Evolutionary conservation across 73 alveolate species (phyloP).

Genomic region (Paramecium sonneborni): DNA sequence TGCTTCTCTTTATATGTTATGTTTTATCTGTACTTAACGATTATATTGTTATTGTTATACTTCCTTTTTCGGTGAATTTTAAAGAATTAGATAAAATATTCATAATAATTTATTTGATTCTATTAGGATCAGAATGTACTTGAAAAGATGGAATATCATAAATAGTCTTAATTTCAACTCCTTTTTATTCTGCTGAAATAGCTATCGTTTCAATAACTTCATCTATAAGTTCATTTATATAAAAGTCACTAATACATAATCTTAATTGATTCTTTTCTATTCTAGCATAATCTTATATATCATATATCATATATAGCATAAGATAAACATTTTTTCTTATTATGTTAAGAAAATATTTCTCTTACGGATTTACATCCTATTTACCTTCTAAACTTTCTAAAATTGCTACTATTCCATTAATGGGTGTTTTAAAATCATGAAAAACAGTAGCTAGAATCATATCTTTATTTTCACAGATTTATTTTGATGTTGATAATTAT

Average conservation of each 20-base stretch:
- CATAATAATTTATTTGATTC: conserved; percentile 62
- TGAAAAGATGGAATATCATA: conserved; percentile 6
- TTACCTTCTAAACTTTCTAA: conserved; percentile 30
- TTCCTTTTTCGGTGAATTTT: conserved; percentile 57
- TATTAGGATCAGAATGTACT: conserved; percentile 47
- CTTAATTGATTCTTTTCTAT: not conserved
- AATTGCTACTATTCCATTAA: conserved; percentile 54
- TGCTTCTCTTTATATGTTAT: not conserved
- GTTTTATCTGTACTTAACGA: not conserved
- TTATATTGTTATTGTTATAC: conserved; percentile 35
- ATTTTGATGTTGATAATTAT: not conserved
- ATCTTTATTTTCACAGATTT: conserved; percentile 46
- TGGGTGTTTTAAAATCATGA: conserved; percentile 65
- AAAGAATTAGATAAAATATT: conserved; percentile 54
- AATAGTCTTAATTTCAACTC: not conserved
- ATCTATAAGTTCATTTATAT: conserved; percentile 3
- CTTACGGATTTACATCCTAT: not conserved
- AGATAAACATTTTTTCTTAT: conserved; percentile 35
- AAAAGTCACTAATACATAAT: conserved; percentile 8
- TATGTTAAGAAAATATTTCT: conserved; percentile 6
- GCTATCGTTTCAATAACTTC: conserved; percentile 38
- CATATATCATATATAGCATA: conserved; percentile 62
- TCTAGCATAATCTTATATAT: conserved; percentile 61
- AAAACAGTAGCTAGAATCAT: conserved; percentile 38
- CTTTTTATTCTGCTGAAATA: conserved; percentile 38